Evolutionary conservation across 2,329 filamentous ascomycete species (phyloP), one percentile per base, ranked within the genome.

Genomic region (Metarhizium humberi): DNA sequence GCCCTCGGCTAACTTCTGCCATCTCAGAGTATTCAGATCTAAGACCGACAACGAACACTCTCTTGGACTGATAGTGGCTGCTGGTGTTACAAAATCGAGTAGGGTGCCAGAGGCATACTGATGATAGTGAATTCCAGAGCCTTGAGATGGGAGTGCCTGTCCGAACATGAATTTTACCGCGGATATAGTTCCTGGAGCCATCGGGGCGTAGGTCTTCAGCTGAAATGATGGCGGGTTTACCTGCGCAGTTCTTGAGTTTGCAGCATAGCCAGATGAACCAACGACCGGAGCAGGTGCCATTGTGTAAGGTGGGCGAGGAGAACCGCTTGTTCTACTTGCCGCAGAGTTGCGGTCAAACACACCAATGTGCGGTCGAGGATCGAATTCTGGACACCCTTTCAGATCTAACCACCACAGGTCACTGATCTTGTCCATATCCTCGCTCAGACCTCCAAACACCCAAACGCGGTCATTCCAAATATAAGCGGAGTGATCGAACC

Each of bases 321-420:
- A 82, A 51, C 74, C 74, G 55, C 68, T 69, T n/a, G 73, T 63
- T 51, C 75, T 75, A 54, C 69, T 70, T 45, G 66, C 64, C 18
- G 70, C 57, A 0, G 70, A 65, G 34, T 75, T 71, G 46, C 78
- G 77, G 58, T 82, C 79, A 25, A 77, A 73, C 20, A 72, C 67
- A 52, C 79, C 79, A 10, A 81, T 71, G 34, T 73, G 82, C 54
- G 87, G 85, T 32, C 82, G 76, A 40, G 85, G 84, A 63, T 91
- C 86, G 62, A 96, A 92, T 50, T 91, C 89, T 1, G 92, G 91
- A 57, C 83, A 91, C 38, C 90, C 91, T 68, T 95, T 92, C 51
- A 99, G 80, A 71, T 99, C 94, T 47, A 99, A 77, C 92, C 94
- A 99, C 88, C 91, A 96, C 47, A 99, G 81, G 69, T 99, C 94